These are phyloP conservation scores for Tuber magnatum DNA, from an alignment of 495 filamentous ascomycete species.

Conservation along the genomic window DNA sequence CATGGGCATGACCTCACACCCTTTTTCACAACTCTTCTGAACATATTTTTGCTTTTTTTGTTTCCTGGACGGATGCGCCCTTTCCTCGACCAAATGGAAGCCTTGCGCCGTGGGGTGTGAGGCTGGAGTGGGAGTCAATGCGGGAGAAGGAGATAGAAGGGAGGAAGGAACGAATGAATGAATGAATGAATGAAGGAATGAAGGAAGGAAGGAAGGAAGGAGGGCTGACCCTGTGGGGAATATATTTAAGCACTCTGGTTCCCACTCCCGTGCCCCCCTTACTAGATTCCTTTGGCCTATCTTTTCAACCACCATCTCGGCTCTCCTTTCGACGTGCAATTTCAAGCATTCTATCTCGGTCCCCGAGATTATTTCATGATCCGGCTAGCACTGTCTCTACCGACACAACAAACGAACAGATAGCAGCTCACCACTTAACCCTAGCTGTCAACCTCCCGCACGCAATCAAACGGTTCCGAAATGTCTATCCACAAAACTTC, in stretches of 20 bases:
- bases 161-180: neutral
- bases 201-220: neutral
- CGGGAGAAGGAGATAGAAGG: neutral
- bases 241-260: neutral
- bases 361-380: neutral
- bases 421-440: neutral
- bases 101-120: neutral
- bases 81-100: neutral
- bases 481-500: neutral
- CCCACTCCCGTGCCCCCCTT: neutral
- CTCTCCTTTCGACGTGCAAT: neutral
- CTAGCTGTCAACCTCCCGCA: neutral
- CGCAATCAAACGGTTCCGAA: neutral
- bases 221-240: neutral
- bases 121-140: neutral
- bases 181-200: neutral
- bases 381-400: neutral
- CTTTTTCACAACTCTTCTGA: neutral
- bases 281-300: neutral
- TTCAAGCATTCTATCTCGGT: neutral
- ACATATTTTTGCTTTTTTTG: neutral
- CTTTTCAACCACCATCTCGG: neutral
- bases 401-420: neutral
- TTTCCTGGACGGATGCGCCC: neutral
- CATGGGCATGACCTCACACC: neutral